Conservation (phyloP, 2,329 filamentous ascomycete genomes). For the Chaetomiaceae sp. region DNA sequence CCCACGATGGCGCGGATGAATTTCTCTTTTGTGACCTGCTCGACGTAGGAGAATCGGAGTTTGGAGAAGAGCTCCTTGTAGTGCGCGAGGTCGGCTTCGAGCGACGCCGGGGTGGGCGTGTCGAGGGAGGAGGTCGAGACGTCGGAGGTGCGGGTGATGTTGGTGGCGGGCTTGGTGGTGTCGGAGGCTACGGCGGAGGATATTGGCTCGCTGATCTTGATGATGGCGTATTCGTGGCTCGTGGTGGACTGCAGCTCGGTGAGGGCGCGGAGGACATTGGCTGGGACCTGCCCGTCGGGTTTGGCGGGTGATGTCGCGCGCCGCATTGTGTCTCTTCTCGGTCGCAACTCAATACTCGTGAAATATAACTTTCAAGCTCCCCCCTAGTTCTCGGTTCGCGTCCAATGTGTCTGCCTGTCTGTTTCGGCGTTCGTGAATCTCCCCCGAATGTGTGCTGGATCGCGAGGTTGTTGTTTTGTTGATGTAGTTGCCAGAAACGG, state of each 20-base stretch:
- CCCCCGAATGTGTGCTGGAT: background rate
- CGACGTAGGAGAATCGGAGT: constrained; percentile 92
- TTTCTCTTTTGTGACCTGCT: constrained; percentile 98
- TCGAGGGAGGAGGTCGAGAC: constrained; percentile 61
- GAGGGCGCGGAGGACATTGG: constrained; percentile 45
- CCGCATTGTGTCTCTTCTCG: constrained; percentile 11
- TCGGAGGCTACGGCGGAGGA: constrained; percentile 41
- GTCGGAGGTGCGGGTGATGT: constrained; percentile 61
- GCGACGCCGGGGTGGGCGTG: constrained; percentile 65
- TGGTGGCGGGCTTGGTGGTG: constrained; percentile 25
- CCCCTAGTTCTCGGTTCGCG: no score
- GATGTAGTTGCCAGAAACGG: constrained; percentile 10
- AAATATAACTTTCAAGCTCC: no score
- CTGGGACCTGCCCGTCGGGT: constrained; percentile 23
- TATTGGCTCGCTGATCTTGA: constrained; percentile 72
- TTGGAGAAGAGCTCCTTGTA: constrained; percentile 96
- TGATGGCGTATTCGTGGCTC: constrained; percentile 63
- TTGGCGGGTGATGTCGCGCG: constrained; percentile 7
- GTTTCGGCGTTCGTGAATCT: background rate
- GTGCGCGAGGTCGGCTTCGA: constrained; percentile 79
- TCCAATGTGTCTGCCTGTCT: background rate
- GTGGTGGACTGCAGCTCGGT: constrained; percentile 43
- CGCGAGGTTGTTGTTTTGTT: constrained; percentile 12
- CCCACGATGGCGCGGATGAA: constrained; percentile 91
- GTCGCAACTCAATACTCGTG: no score